Evolutionary conservation across 2,329 filamentous ascomycete species (phyloP), one percentile per base, ranked within the genome.

Genomic region (Akanthomyces dipterigenus): DNA sequence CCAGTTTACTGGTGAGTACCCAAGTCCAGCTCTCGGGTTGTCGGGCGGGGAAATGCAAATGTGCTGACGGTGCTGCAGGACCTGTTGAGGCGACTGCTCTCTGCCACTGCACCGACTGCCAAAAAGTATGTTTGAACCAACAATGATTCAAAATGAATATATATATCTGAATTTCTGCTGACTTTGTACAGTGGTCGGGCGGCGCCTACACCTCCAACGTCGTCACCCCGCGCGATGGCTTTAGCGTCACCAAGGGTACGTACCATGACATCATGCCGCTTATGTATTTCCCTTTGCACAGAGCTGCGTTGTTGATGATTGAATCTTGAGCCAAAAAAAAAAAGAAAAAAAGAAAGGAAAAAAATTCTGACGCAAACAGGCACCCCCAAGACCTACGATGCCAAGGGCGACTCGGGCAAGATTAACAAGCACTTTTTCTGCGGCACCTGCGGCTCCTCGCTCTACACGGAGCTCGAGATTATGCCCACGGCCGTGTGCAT

Each of bases 371-470:
- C 45, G 14, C n/a, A 36, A 6, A 5, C 46, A 79, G 79, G 81
- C 38, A 72, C 70, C 5, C 78, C 80, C 16, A 80, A 77, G 64
- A 66, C 73, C 34, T 84, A 76, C 67, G 80, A 83, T 63, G 69
- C 71, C 18, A 72, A 67, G 0, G 82, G 81, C 3, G 75, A 68
- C 40, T 80, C 78, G 0, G 82, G 82, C 34, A 84, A 83, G 67
- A 72, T 77, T 63, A 84, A 84, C 71, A 79, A 77, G 64, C 81
- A 83, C 67, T 82, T 76, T 71, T 84, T 84, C 74, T 84, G 82
- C 67, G 64, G 70, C 18, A 78, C 68, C 63, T 84, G 82, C 65
- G 82, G 82, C 20, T 80, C 76, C 1, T 73, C 76, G 57, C 65
- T 84, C 26, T 83, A 79, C 67, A 82, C 79, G 11, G 74, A 80